phyloP scores from a whole-genome alignment of 441 rosid species.

The Syzygium syzygioides region DNA sequence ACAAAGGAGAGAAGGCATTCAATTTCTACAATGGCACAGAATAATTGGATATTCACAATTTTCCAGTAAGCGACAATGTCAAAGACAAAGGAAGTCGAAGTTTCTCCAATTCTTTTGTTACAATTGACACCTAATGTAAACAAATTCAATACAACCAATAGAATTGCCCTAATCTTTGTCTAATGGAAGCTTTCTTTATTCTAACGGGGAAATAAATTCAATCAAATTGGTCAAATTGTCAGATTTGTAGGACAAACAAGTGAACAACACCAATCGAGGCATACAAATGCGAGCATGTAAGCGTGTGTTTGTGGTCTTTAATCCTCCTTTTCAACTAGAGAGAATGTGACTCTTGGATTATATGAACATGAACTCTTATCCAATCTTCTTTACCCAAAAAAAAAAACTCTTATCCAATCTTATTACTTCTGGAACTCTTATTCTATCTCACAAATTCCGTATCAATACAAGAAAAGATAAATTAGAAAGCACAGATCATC shows the following conservation, averaged over 20 bases:
- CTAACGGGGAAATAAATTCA: neutral
- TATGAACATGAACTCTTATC: neutral
- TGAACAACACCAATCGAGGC: neutral
- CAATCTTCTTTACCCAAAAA: too few species aligned
- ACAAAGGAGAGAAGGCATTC: neutral
- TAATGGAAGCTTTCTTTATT: neutral
- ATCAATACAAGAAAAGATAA: neutral
- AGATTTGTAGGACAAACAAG: neutral
- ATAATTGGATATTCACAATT: neutral
- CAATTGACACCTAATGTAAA: neutral
- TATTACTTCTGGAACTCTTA: neutral
- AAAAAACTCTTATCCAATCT: neutral
- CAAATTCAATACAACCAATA: neutral
- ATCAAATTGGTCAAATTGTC: neutral
- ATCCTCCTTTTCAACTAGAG: neutral
- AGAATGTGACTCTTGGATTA: neutral
- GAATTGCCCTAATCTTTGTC: neutral
- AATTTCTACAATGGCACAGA: neutral
- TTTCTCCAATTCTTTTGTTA: neutral
- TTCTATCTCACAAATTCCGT: conserved; percentile 1
- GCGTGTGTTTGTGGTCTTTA: neutral
- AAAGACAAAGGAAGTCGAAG: neutral
- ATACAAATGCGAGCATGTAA: neutral
- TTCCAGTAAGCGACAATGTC: neutral
- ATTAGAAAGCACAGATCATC: neutral